Evolutionary conservation across 176 grass and related monocot genomes (phyloP), one percentile per base, ranked within the genome.

Genomic region (Juncus inflexus): DNA sequence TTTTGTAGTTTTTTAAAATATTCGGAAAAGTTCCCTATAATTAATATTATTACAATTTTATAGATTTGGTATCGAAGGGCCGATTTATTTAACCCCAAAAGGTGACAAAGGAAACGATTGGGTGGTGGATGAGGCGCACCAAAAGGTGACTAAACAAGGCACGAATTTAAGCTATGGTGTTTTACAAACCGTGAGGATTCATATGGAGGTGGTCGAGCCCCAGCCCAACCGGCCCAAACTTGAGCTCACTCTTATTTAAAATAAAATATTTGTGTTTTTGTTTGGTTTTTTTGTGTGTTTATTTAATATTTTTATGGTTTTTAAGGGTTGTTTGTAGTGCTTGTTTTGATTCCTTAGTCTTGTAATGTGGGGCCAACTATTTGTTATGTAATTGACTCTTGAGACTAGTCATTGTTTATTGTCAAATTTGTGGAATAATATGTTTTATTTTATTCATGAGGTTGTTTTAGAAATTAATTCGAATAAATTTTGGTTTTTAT

Each of bases 131-230:
- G 94, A 97, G 85, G 85, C 84, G n/a, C 77, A 89, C 65, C 87
- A 97, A 63, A 97, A 59, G 63, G 85, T 91, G 51, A 89, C 52
- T 51, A 97, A 89, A 80, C 61, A 77, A 0, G 88, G 85, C 55
- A 67, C 82, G 71, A 89, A 80, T 56, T 62, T 82, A 39, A 83
- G 65, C 19, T 91, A 86, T 52, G 42, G 79, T 54, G 42, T 97
- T 52, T 64, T 97, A 63, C 88, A 97, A 58, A 69, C 72, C 15
- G 94, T 97, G 9, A 91, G 61, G 74, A 86, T 97, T 69, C 94
- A 89, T 49, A 97, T 97, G 94, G 94, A 91, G 75, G 94, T 97
- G 15, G 88, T 91, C 3, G 94, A 97, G 61, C 94, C 94, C 36
- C 94, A 97, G 71, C 85, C 94, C 11, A 84, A 91, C 78, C 82